These are phyloP conservation scores for Mycosphaerella arachidis DNA, from an alignment of 2,329 filamentous ascomycete species.

Conservation along the genomic window DNA sequence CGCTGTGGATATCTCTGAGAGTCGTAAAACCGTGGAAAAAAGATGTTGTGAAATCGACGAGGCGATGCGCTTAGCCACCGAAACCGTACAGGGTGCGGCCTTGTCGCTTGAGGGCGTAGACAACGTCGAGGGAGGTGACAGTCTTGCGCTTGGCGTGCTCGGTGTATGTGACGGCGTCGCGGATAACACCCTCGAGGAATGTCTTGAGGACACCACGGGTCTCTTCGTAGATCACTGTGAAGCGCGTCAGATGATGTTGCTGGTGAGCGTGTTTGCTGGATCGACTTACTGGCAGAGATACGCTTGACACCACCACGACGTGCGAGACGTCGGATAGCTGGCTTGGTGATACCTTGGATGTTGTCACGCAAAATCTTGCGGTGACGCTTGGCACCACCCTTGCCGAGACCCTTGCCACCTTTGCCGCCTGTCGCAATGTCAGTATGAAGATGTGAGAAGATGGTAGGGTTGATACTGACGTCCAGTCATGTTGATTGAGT, in stretches of 20 bases:
- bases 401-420: slow-evolving; percentile 95
- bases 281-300: slow-evolving; percentile 67
- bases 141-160: slow-evolving; percentile 79
- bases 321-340: slow-evolving; percentile 59
- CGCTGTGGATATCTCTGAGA: slow-evolving; percentile 34
- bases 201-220: slow-evolving; percentile 78
- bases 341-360: slow-evolving; percentile 96
- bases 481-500: slow-evolving; percentile 48
- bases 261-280: slow-evolving; percentile 7
- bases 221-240: slow-evolving; percentile 73
- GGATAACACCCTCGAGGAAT: slow-evolving; percentile 77
- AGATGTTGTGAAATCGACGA: slow-evolving; percentile 17
- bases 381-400: slow-evolving; percentile 98
- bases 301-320: slow-evolving; percentile 73
- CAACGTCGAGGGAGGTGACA: slow-evolving; percentile 59
- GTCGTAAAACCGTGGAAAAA: slow-evolving; percentile 34
- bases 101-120: slow-evolving; percentile 61
- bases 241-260: slow-evolving; percentile 24
- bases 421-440: slow-evolving; percentile 65
- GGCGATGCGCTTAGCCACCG: slow-evolving; percentile 52
- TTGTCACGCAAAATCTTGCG: slow-evolving; percentile 98
- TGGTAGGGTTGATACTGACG: slow-evolving; percentile 37
- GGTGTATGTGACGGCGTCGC: slow-evolving; percentile 75
- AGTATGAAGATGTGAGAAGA: slow-evolving; percentile 22
- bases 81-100: slow-evolving; percentile 65